Evolutionary conservation across 1,284 basidiomycete genomes (phyloP).

Genomic region (Ceratobasidium sp.): DNA sequence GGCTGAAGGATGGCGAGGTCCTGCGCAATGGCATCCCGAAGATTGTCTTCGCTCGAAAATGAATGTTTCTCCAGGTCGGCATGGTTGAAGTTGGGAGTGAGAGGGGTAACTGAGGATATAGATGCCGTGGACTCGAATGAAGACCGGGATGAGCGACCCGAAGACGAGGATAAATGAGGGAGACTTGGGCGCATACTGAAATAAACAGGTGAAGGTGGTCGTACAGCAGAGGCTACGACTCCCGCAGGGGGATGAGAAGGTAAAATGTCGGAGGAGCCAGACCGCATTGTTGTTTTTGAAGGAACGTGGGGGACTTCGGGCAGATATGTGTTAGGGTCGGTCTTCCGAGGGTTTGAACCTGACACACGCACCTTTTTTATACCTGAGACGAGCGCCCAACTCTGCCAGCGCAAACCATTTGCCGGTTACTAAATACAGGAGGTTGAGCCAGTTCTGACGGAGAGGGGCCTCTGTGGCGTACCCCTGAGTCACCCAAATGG

Average conservation of each 20-base stretch:
- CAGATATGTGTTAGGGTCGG: not conserved
- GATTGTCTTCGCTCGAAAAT: constrained; percentile 21
- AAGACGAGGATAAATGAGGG: not conserved
- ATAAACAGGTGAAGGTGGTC: not conserved
- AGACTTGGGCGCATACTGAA: not conserved
- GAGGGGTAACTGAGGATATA: not conserved
- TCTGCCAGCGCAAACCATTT: not conserved
- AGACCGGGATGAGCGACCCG: constrained; percentile 14
- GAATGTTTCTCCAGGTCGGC: constrained; percentile 20
- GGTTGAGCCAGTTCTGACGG: not conserved
- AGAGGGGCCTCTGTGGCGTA: not conserved
- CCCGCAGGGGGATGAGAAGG: not conserved
- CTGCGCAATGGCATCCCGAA: constrained; percentile 1
- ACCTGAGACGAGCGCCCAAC: not conserved
- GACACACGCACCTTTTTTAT: not conserved
- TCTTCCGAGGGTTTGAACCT: not conserved
- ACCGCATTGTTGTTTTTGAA: constrained; percentile 5
- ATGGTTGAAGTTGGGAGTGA: constrained; percentile 7
- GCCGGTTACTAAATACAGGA: not conserved
- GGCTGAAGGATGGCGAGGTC: constrained; percentile 32
- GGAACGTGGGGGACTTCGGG: too few species aligned
- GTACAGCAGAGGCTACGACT: not conserved
- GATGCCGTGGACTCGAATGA: constrained; percentile 3
- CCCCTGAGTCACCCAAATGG: not conserved
- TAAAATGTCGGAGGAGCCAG: not conserved